Evolutionary conservation across 352 stramenopile species (phyloP).

Genomic region (Globisporangium cylindrosporum): DNA sequence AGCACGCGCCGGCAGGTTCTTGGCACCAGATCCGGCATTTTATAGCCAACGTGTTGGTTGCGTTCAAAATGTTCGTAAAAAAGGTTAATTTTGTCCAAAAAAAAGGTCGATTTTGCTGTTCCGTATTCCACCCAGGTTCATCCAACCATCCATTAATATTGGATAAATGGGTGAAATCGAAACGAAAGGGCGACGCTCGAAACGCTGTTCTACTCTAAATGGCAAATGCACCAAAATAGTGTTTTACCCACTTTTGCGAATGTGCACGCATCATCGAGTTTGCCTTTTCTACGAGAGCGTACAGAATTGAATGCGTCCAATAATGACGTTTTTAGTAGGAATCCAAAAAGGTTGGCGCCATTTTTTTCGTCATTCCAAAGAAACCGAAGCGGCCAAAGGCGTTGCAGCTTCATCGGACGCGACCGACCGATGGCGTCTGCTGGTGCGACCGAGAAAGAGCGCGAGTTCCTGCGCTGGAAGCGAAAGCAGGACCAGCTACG

Average conservation of each 20-base stretch:
- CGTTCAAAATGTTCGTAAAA: neutral
- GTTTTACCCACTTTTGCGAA: too few relatives aligned
- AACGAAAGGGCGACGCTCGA: neutral
- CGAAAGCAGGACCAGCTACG: conserved; percentile 18
- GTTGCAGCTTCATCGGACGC: neutral
- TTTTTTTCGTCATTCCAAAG: neutral
- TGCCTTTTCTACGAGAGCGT: too few relatives aligned
- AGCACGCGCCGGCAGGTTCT: conserved; percentile 49
- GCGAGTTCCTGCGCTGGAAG: conserved; percentile 26
- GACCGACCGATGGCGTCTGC: conserved; percentile 8
- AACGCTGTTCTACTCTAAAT: too few relatives aligned
- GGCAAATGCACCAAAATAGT: too few relatives aligned
- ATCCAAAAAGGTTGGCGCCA: neutral
- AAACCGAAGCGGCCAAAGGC: neutral
- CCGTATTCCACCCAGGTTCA: neutral
- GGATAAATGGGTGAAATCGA: neutral
- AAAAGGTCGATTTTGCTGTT: too few relatives aligned
- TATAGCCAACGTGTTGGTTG: neutral
- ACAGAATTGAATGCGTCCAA: too few relatives aligned
- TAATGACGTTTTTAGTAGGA: too few relatives aligned
- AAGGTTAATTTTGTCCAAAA: too few relatives aligned
- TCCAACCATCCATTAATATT: neutral
- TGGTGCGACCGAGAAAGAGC: conserved; percentile 12
- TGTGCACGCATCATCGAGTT: too few relatives aligned
- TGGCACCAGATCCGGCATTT: conserved; percentile 23